Evolutionary conservation across 2,329 filamentous ascomycete species (phyloP).

Genomic region (Periconia digitata): DNA sequence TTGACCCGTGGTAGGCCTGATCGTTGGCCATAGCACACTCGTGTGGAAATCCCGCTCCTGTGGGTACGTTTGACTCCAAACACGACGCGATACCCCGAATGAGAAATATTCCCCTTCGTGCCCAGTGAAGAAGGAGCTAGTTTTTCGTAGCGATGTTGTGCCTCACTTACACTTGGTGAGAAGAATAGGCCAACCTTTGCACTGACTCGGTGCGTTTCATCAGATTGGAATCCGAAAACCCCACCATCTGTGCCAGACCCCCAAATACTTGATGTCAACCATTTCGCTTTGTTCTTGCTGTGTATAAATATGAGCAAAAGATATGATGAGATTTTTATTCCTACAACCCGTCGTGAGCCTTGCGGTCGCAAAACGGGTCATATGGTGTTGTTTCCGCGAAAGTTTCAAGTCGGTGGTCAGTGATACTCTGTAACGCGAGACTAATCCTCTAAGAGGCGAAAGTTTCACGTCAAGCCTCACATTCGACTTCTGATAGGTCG

Average conservation of each 20-base stretch:
- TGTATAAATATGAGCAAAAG: background rate
- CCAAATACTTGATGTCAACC: background rate
- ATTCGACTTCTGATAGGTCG: background rate
- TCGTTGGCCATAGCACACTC: background rate
- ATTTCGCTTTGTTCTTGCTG: background rate
- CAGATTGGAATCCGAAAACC: too few relatives aligned
- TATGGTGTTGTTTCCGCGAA: background rate
- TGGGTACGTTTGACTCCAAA: background rate
- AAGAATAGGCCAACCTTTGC: too few relatives aligned
- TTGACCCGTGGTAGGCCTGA: background rate
- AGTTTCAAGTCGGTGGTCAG: background rate
- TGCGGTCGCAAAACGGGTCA: background rate
- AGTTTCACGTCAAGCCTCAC: background rate
- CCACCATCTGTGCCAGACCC: too few relatives aligned
- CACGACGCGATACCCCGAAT: background rate
- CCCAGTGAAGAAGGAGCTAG: background rate
- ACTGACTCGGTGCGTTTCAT: too few relatives aligned
- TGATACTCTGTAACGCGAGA: background rate
- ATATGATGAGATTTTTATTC: background rate
- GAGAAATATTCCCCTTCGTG: background rate
- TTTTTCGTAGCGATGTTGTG: background rate
- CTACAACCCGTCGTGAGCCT: background rate
- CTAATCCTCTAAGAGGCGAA: background rate
- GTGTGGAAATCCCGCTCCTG: background rate
- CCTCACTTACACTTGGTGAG: too few relatives aligned